These are phyloP conservation scores for Sporisorium scitamineum DNA, from an alignment of 1,284 basidiomycete genomes.

Conservation along the genomic window DNA sequence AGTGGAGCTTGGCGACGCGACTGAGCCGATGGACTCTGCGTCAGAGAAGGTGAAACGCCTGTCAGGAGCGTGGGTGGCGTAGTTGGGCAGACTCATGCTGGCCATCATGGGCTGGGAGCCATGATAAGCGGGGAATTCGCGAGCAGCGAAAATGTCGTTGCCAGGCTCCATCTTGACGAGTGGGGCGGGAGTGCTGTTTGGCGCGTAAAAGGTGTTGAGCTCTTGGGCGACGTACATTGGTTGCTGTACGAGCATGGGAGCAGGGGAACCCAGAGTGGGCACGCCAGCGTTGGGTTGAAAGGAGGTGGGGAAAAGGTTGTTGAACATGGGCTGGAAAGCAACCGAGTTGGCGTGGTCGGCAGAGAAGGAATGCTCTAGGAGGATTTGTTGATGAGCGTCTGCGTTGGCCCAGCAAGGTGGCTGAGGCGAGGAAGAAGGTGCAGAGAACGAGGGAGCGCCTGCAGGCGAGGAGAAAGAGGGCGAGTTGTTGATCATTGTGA, in stretches of 20 bases:
- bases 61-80: conserved; percentile 26
- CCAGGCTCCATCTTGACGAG: conserved; percentile 37
- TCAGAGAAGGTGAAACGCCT: conserved; percentile 39
- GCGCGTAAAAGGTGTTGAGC: conserved; percentile 34
- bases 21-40: conserved; percentile 28
- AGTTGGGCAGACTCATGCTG: conserved; percentile 42
- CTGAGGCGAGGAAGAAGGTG: conserved; percentile 30
- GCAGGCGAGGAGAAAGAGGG: conserved; percentile 25
- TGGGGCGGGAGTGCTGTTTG: conserved; percentile 12
- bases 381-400: conserved; percentile 17
- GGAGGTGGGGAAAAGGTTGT: conserved; percentile 6
- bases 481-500: conserved; percentile 33
- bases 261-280: background rate
- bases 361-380: conserved; percentile 21
- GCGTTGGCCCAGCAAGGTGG: conserved; percentile 15
- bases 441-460: conserved; percentile 22
- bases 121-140: conserved; percentile 18
- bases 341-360: conserved; percentile 16
- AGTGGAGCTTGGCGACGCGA: conserved; percentile 37
- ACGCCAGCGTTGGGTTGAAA: conserved; percentile 16
- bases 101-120: conserved; percentile 35
- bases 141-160: conserved; percentile 26
- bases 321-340: conserved; percentile 29
- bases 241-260: conserved; percentile 20
- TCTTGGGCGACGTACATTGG: conserved; percentile 30